phyloP scores from a whole-genome alignment of 1,284 basidiomycete genomes.

The Veloboletus limbatus region DNA sequence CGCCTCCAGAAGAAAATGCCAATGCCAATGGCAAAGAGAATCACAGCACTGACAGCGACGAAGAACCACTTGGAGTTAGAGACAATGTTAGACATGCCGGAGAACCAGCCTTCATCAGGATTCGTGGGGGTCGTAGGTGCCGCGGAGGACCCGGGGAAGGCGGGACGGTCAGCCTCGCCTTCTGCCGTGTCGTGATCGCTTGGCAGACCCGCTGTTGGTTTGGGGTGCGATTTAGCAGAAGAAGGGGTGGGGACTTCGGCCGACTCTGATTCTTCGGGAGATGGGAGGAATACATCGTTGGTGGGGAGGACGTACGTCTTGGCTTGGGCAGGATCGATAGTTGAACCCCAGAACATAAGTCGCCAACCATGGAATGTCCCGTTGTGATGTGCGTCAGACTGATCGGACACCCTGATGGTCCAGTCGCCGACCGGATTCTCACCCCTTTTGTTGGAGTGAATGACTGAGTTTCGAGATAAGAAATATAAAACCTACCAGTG shows the following conservation, averaged over 20 bases:
- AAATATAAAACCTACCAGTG: constrained; percentile 72
- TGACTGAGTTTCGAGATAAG: background rate
- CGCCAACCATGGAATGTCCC: constrained; percentile 92
- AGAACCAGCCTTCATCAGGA: constrained; percentile 85
- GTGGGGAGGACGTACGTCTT: constrained; percentile 63
- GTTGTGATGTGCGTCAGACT: constrained; percentile 52
- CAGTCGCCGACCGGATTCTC: constrained; percentile 93
- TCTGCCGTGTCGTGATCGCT: constrained; percentile 73
- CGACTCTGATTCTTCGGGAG: constrained; percentile 37
- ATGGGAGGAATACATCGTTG: constrained; percentile 56
- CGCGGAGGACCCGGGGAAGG: constrained; percentile 50
- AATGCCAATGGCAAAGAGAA: constrained; percentile 65
- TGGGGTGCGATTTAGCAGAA: constrained; percentile 64
- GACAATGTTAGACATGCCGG: constrained; percentile 75
- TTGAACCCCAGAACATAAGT: constrained; percentile 92
- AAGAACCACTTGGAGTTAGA: constrained; percentile 84
- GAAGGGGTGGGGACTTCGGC: constrained; percentile 39
- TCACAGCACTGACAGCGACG: constrained; percentile 67
- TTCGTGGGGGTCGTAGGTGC: constrained; percentile 50
- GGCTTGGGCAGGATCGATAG: constrained; percentile 69
- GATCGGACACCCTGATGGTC: constrained; percentile 86
- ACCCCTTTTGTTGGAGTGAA: constrained; percentile 59
- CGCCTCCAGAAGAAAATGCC: constrained; percentile 73
- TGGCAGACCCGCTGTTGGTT: constrained; percentile 88
- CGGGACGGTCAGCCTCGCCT: constrained; percentile 67